phyloP scores from a whole-genome alignment of 495 filamentous ascomycete species.

The Terfezia claveryi region DNA sequence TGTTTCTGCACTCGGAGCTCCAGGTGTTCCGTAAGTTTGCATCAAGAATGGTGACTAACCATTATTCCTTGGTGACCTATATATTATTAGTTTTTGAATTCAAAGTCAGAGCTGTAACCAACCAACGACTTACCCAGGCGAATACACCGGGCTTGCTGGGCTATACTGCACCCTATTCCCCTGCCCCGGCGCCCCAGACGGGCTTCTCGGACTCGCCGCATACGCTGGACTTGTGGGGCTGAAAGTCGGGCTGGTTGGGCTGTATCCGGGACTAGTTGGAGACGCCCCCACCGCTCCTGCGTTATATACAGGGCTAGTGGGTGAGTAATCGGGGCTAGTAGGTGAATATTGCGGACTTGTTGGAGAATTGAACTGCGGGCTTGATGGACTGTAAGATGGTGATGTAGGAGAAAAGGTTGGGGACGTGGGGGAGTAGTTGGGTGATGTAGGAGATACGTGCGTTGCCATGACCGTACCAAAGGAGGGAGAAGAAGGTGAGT shows the following conservation, averaged over 20 bases:
- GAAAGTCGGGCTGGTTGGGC: constrained; percentile 49
- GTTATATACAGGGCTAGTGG: constrained; percentile 13
- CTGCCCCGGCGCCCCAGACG: constrained; percentile 19
- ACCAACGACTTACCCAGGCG: constrained; percentile 23
- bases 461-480: constrained; percentile 11
- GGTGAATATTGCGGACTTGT: constrained; percentile 50
- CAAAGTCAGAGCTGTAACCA: background rate
- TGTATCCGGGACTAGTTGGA: constrained; percentile 28
- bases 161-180: constrained; percentile 21
- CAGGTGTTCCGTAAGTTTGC: background rate
- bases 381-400: constrained; percentile 37
- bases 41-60: background rate
- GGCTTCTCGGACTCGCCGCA: constrained; percentile 43
- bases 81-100: background rate
- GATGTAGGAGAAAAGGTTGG: constrained; percentile 43
- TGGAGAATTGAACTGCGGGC: constrained; percentile 46
- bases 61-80: background rate
- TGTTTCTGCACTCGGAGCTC: background rate
- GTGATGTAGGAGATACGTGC: constrained; percentile 26
- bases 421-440: constrained; percentile 29
- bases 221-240: constrained; percentile 56
- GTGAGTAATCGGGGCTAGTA: constrained; percentile 37
- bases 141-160: constrained; percentile 31
- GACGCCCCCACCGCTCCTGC: constrained; percentile 15
- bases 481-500: constrained; percentile 50